Percentiles rank a stretch among this genome's conserved stretches.
These are phyloP conservation scores for Amphibolis antarctica DNA, from an alignment of 106 monocot genomes.

Conservation along the genomic window DNA sequence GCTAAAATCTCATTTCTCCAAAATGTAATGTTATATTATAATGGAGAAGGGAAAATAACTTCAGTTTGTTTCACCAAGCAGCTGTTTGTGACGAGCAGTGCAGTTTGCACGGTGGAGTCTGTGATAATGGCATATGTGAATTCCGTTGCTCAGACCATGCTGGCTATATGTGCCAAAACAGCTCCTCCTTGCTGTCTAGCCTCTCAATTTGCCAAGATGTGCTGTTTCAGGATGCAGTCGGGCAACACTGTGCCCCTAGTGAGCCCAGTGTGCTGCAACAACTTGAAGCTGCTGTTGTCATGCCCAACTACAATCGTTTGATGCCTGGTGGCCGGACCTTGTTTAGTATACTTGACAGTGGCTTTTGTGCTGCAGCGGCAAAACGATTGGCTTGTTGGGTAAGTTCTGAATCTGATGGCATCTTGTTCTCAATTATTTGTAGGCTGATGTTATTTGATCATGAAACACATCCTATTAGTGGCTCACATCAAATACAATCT, in stretches of 20 bases:
- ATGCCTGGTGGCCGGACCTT: slow-evolving; percentile 66
- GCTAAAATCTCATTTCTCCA: neutral
- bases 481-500: no score
- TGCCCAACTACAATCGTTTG: slow-evolving; percentile 85
- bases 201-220: slow-evolving; percentile 85
- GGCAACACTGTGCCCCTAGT: slow-evolving; percentile 91
- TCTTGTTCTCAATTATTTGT: neutral
- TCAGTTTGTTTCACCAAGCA: slow-evolving; percentile 15
- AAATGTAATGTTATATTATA: neutral
- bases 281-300: slow-evolving; percentile 80
- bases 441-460: neutral
- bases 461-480: neutral
- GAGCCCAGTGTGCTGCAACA: slow-evolving; percentile 88
- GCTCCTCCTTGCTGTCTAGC: slow-evolving; percentile 55
- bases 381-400: slow-evolving; percentile 98
- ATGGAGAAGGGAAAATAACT: neutral
- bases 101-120: slow-evolving; percentile 96
- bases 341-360: slow-evolving; percentile 59
- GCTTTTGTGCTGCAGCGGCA: slow-evolving; percentile 79
- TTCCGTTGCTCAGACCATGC: slow-evolving; percentile 99
- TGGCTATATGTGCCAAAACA: slow-evolving; percentile 94
- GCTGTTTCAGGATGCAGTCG: slow-evolving; percentile 41
- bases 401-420: slow-evolving; percentile 12
- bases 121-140: slow-evolving; percentile 93
- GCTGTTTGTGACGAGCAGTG: slow-evolving; percentile 97